These are phyloP conservation scores for Coemansia sp. DNA, from an alignment of 192 early-diverging fungal species.

Conservation along the genomic window DNA sequence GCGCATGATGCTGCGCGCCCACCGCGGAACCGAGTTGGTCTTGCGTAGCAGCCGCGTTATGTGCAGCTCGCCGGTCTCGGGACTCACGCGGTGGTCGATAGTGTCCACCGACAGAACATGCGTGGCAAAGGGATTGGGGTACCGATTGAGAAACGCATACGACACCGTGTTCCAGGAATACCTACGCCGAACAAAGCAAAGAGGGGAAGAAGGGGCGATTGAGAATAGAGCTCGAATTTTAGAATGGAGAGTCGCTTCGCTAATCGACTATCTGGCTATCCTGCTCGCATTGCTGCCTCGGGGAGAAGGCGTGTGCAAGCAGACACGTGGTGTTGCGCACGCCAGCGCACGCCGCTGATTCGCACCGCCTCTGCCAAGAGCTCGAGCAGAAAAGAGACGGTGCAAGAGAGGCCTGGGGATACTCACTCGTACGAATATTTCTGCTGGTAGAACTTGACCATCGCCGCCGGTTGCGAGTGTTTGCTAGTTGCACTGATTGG, in stretches of 20 bases:
- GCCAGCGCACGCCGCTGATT: too few species aligned
- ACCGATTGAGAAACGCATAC: slow-evolving; percentile 86
- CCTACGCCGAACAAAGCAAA: slow-evolving; percentile 17
- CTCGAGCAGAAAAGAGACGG: too few species aligned
- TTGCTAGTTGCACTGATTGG: too few species aligned
- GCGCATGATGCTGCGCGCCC: slow-evolving; percentile 77
- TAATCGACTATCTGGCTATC: background rate
- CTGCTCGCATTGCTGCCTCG: background rate
- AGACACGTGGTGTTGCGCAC: too few species aligned
- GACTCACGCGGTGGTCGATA: slow-evolving; percentile 80
- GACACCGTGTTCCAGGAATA: slow-evolving; percentile 82
- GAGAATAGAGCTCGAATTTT: background rate
- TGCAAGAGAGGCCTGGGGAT: background rate
- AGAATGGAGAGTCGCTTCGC: too few species aligned
- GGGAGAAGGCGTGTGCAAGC: background rate
- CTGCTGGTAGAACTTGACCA: slow-evolving; percentile 83
- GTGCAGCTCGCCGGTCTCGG: slow-evolving; percentile 70
- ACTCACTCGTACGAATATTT: slow-evolving; percentile 70
- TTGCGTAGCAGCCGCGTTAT: slow-evolving; percentile 91
- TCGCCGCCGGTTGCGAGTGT: slow-evolving; percentile 15
- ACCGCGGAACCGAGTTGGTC: slow-evolving; percentile 79
- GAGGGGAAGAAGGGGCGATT: background rate
- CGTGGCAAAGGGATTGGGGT: slow-evolving; percentile 96
- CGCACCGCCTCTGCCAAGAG: too few species aligned
- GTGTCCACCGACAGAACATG: slow-evolving; percentile 94